A percentile compares a stretch with the other conserved stretches of the same genome.
Conservation (phyloP, 139 green algal species). For the Ulvella scutata region DNA sequence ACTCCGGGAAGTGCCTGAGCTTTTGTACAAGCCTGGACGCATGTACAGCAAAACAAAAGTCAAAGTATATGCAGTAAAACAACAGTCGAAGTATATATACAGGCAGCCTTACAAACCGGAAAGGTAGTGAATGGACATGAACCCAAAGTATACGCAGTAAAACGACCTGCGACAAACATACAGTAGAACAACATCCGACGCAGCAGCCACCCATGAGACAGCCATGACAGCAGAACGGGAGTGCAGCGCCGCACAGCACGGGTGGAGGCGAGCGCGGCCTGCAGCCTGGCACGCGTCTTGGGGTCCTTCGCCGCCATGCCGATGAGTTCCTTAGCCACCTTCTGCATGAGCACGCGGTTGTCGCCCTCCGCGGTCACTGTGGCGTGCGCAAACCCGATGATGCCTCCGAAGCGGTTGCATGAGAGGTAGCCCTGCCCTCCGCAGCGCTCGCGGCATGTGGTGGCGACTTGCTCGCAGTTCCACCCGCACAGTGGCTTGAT, state of each 20-base stretch:
- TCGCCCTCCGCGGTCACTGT: conserved; percentile 89
- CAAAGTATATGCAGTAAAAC: too few species aligned
- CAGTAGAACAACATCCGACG: neutral
- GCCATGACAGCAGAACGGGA: neutral
- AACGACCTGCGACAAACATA: too few species aligned
- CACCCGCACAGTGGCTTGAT: conserved; percentile 88
- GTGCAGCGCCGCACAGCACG: neutral
- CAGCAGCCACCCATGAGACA: neutral
- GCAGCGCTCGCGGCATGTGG: conserved; percentile 39
- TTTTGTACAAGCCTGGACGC: too few species aligned
- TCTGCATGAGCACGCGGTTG: conserved; percentile 74
- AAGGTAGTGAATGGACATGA: too few species aligned
- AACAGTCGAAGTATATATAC: too few species aligned
- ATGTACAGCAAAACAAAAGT: too few species aligned
- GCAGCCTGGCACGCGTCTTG: conserved; percentile 7
- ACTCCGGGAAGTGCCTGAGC: too few species aligned
- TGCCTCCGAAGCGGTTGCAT: conserved; percentile 69
- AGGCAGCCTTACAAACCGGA: too few species aligned
- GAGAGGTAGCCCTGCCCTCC: conserved; percentile 75
- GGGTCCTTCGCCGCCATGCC: conserved; percentile 16
- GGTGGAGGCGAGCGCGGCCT: conserved; percentile 13
- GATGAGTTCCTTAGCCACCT: conserved; percentile 56
- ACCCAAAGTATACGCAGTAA: too few species aligned
- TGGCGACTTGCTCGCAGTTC: conserved; percentile 41
- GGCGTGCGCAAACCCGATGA: conserved; percentile 81